Evolutionary conservation across 2,329 filamentous ascomycete genomes (phyloP).

Genomic region (Hymenoscyphus linearis): DNA sequence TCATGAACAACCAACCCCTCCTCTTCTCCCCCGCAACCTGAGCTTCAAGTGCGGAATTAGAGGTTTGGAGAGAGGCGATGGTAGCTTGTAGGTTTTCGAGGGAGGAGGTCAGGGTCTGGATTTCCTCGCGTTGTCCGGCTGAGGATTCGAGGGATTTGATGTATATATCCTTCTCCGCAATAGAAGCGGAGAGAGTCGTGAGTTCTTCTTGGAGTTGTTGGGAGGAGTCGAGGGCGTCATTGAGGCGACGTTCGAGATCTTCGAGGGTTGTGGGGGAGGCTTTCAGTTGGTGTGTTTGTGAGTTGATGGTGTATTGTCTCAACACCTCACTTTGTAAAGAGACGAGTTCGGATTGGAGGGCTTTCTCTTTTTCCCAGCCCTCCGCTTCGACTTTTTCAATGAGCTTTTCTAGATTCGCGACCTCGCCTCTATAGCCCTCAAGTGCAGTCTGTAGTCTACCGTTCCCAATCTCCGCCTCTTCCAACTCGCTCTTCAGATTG

Average conservation of each 20-base stretch:
- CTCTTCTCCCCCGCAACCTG: slow-evolving; percentile 46
- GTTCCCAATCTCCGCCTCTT: slow-evolving; percentile 40
- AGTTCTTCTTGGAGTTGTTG: slow-evolving; percentile 35
- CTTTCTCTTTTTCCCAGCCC: slow-evolving; percentile 9
- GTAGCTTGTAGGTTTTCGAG: slow-evolving; percentile 44
- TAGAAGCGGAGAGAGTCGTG: slow-evolving; percentile 30
- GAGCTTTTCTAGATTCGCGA: slow-evolving; percentile 47
- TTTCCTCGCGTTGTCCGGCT: slow-evolving; percentile 14
- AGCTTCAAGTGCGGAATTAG: slow-evolving; percentile 40
- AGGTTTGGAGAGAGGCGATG: slow-evolving; percentile 41
- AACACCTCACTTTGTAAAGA: slow-evolving; percentile 31
- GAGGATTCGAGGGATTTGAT: slow-evolving; percentile 13
- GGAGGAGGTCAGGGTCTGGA: slow-evolving; percentile 41
- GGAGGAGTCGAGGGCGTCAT: slow-evolving; percentile 36
- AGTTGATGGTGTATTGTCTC: slow-evolving; percentile 26
- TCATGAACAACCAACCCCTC: slow-evolving; percentile 41
- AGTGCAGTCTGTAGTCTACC: slow-evolving; percentile 47
- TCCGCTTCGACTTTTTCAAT: slow-evolving; percentile 45
- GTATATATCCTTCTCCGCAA: slow-evolving; percentile 17
- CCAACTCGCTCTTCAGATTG: slow-evolving; percentile 21
- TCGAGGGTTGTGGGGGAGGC: slow-evolving; percentile 35
- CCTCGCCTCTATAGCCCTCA: slow-evolving; percentile 48
- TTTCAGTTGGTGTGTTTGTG: slow-evolving; percentile 33
- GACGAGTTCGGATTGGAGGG: slow-evolving; percentile 14
- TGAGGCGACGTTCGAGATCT: slow-evolving; percentile 43